Base-by-base conservation (phyloP, 345 rosid species). In the Lepidium sativum region DNA sequence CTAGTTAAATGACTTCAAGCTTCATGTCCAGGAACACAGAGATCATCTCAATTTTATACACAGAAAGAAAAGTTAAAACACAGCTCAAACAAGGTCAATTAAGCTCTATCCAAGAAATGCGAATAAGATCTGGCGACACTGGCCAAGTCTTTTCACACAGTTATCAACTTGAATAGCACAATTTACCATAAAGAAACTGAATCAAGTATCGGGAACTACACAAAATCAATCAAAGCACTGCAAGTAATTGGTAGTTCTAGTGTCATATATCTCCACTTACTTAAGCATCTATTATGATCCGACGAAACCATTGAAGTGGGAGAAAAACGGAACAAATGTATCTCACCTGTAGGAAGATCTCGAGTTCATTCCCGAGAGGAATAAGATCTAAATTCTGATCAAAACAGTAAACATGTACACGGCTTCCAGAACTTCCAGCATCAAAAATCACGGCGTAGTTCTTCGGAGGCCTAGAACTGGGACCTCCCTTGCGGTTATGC, bases 391-490 rank as follows among this genome's bases (percentile, higher is more conserved):
- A 58, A 65, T 90, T 83, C 37, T 67, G 83, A 80, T 94, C 96
- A 23, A 94, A 94, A 70, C 97, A 94, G 65, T 59, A 90, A 45
- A 94, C 99, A 55, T 94, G 99, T 9, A 94, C 99, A 27, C 99
- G 81, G 67, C 99, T 94, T 17, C 97, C 97, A 11, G 99, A 90
- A 68, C 97, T 94, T 0, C 99, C 97, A 4, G 99, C 99, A 23
- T 94, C 95, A 40, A 94, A 94, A 41, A 94, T 72, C 23, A 94
- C 96, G 0, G 97, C 96, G 31, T 75, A 94, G 33, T 67, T 84
- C 82, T 61, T 83, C 1, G 78, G 65, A 48, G 61, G 64, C 54
- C 69, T 77, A 10, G 69, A 65, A 45, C 57, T 71, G 0, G 85
- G 80, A 11, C 83, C 77, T 44, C 82, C 60, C 77, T 78, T 84